Percentiles rank a stretch among this genome's conserved stretches.
These are phyloP conservation scores for Vanilla planifolia DNA, from an alignment of 106 monocot genomes.

Conservation along the genomic window DNA sequence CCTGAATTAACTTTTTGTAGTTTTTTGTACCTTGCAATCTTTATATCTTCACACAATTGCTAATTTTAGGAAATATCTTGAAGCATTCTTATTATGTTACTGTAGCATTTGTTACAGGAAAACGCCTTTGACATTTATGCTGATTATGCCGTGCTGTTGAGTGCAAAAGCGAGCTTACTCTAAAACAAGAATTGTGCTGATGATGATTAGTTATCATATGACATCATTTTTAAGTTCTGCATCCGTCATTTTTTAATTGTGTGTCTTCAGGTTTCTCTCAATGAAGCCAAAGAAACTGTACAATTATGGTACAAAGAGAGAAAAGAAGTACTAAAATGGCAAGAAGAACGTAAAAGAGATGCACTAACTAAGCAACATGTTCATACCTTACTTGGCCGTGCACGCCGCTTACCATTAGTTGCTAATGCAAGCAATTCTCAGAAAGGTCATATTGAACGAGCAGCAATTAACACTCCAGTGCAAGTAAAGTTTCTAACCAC, in stretches of 20 bases:
- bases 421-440: slow-evolving; percentile 34
- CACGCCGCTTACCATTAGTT: slow-evolving; percentile 65
- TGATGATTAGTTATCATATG: no score
- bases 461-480: slow-evolving; percentile 99
- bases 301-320: slow-evolving; percentile 86
- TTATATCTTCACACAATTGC: no score
- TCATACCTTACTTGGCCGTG: slow-evolving; percentile 71
- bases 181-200: no score
- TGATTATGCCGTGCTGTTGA: no score
- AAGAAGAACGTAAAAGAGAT: slow-evolving; percentile 58
- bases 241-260: no score
- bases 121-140: no score
- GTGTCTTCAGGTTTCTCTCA: slow-evolving; percentile 57
- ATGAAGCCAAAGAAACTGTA: slow-evolving; percentile 83
- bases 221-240: neutral
- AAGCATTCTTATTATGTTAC: no score
- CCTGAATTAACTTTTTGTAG: no score
- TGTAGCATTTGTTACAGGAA: no score
- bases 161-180: no score
- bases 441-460: slow-evolving; percentile 87
- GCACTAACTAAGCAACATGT: slow-evolving; percentile 36
- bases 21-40: no score
- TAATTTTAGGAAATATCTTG: no score
- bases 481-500: slow-evolving; percentile 35
- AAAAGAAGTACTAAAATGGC: slow-evolving; percentile 75